Evolutionary conservation across 2,329 filamentous ascomycete species (phyloP), one percentile per base, ranked within the genome.

Genomic region (Colletotrichum theobromicola): DNA sequence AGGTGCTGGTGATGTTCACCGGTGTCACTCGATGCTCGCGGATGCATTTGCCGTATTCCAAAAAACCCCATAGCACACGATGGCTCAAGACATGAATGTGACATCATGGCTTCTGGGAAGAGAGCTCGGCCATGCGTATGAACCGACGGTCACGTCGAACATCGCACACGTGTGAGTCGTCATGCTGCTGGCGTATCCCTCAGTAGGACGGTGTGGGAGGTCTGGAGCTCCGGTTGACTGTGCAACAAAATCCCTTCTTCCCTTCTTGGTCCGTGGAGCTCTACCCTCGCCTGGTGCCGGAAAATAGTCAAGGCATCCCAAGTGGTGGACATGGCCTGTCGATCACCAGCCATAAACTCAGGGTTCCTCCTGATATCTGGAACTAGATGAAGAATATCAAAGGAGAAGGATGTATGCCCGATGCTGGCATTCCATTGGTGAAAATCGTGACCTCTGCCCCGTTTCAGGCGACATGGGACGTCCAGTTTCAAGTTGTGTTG

Each of bases 401-500:
- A 26, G 34, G 42, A 50, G 21, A 55, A 32, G 8, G 35, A 62
- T 46, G 42, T 7, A 21, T 67, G 42, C 6, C 2, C 16, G 9
- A 37, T 63, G 42, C 15, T 34, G 28, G n/a, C 18, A n/a, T 65
- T 57, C 42, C 24, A 66, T 66, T 74, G 55, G 61, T 42, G 28
- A 72, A 26, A 30, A 18, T 16, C 32, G 28, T 63, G 62, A 35
- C 50, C 32, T 72, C 30, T 67, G 55, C 53, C 58, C 57, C 72
- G 78, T 81, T 80, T 81, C 79, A 80, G 79, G 55, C 67, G 75
- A 72, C 61, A 57, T 61, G 57, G 42, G 28, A 73, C 35, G 42
- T 64, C 60, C 62, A 70, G 79, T 80, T 80, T 80, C 79, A 81
- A 34, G 71, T 78, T 74, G 72, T 60, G 62, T 69, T 63, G 76